Conservation (phyloP, 768 basidiomycete genomes). For the Russula sp. region DNA sequence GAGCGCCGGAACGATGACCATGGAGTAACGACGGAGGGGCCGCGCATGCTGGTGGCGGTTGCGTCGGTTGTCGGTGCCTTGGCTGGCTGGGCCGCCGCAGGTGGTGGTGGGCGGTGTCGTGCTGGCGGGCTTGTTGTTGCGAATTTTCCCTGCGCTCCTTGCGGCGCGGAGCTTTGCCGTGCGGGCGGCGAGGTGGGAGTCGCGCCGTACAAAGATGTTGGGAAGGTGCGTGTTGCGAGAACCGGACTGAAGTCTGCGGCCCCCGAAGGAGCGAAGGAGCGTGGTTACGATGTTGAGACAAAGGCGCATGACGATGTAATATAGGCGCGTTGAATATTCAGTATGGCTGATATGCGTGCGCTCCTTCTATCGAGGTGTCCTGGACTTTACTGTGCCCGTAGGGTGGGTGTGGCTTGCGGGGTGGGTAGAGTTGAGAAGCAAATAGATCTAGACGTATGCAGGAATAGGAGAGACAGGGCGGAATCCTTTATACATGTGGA, state of each 20-base stretch:
- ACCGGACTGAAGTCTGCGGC: conserved; percentile 9
- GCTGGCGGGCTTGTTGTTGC: not conserved
- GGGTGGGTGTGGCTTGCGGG: not conserved
- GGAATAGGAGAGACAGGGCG: not conserved
- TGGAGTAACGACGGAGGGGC: conserved; percentile 1
- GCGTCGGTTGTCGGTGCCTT: not conserved
- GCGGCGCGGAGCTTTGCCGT: conserved; percentile 10
- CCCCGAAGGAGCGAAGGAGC: conserved; percentile 1
- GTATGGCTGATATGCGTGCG: not conserved
- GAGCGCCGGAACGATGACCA: not conserved
- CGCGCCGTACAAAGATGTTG: conserved; percentile 10
- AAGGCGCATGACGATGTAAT: conserved; percentile 2
- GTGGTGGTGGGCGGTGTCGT: not conserved
- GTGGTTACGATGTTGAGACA: conserved; percentile 3
- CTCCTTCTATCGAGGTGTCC: not conserved
- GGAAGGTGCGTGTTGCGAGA: conserved; percentile 9
- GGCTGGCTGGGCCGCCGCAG: not conserved
- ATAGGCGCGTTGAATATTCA: not conserved
- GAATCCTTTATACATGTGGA: not conserved
- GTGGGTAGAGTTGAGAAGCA: not conserved
- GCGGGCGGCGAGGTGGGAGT: conserved; percentile 8
- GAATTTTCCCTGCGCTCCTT: not conserved
- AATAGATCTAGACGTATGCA: not conserved
- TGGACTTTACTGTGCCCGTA: not conserved
- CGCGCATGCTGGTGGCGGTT: not conserved